Conservation (phyloP, 352 stramenopile genomes). For the Globisporangium nunn region DNA sequence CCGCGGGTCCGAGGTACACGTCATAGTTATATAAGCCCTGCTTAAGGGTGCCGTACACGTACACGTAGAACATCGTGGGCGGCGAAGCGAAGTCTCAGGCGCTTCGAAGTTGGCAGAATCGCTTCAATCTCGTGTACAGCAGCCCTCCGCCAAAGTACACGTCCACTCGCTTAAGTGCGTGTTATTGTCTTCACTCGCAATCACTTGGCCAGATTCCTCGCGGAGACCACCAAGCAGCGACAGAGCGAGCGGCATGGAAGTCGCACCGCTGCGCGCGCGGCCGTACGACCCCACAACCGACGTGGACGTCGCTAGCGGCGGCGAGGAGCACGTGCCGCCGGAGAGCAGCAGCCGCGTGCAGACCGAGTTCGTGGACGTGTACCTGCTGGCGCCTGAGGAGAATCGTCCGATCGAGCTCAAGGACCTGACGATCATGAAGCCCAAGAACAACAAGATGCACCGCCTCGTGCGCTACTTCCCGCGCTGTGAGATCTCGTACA, state of each 20-base stretch:
- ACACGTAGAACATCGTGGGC: conserved; percentile 33
- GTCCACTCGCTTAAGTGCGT: not conserved
- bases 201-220: not conserved
- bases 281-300: conserved; percentile 14
- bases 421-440: conserved; percentile 80
- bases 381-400: conserved; percentile 60
- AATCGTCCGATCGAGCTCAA: conserved; percentile 58
- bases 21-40: conserved; percentile 64
- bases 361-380: conserved; percentile 64
- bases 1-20: conserved; percentile 47
- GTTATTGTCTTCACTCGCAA: not conserved
- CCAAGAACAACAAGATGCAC: conserved; percentile 74
- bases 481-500: conserved; percentile 68
- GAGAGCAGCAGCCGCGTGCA: conserved; percentile 10
- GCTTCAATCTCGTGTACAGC: not conserved
- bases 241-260: not conserved
- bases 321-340: not conserved
- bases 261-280: conserved; percentile 3
- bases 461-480: conserved; percentile 59
- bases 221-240: not conserved
- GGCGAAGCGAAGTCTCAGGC: not conserved
- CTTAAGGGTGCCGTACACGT: conserved; percentile 82
- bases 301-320: conserved; percentile 1
- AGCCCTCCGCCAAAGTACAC: not conserved
- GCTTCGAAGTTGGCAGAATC: not conserved